Base-by-base conservation (phyloP, 495 filamentous ascomycete species). In the Neohortaea acidophila region DNA sequence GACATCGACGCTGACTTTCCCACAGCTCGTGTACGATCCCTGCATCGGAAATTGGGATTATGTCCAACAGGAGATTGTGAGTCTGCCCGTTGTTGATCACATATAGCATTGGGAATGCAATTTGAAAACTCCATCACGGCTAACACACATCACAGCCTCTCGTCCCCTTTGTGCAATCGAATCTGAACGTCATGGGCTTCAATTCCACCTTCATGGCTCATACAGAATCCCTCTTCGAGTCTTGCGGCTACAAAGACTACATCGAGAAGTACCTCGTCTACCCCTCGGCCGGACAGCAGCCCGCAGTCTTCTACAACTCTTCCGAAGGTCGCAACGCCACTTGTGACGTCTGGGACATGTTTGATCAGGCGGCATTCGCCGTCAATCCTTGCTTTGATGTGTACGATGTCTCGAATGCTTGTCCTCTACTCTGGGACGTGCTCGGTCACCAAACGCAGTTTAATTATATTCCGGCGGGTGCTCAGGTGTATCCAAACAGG, bases 21-120 rank as follows among this genome's bases (percentile, higher is more conserved):
- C n/a, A n/a, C n/a, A n/a, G n/a, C n/a, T 47, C 10, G 20, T 36
- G n/a, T 47, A 47, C 31, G 44, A 47, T 21, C 43, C 43, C 9
- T 45, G 43, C 29, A 45, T 41, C 31, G 38, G 38, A 19, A 12
- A 18, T 15, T 41, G 10, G 4, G n/a, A n/a, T 8, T 18, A 30
- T 15, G 28, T 34, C 20, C 26, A 30, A 8, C 15, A 41, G 15
- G 18, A 41, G 14, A 39, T 39, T 36, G 12, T 15, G 28, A 31
- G 12, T 51, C n/a, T n/a, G n/a, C n/a, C n/a, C n/a, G n/a, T n/a
- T n/a, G n/a, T n/a, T n/a, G n/a, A n/a, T n/a, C n/a, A n/a, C n/a
- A n/a, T n/a, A n/a, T n/a, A n/a, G n/a, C n/a, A n/a, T 49, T 31
- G 38, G 47, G n/a, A n/a, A n/a, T n/a, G n/a, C n/a, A n/a, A n/a